Percentiles rank a stretch among this genome's conserved stretches.
phyloP scores from a whole-genome alignment of 345 rosid genomes.

The Bruguiera sexangula region DNA sequence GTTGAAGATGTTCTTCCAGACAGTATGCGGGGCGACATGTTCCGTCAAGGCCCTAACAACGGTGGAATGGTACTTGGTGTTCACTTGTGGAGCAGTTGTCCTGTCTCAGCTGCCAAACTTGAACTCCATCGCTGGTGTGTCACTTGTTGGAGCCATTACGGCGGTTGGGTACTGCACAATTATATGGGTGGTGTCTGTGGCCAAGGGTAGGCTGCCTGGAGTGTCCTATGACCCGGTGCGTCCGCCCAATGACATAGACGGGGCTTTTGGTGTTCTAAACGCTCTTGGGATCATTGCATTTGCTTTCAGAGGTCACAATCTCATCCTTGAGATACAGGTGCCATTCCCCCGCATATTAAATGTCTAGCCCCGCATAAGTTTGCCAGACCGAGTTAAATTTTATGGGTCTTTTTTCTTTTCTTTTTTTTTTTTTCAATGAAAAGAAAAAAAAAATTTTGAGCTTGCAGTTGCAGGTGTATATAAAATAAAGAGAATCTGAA shows the following conservation, averaged over 20 bases:
- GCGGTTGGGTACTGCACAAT: constrained; percentile 36
- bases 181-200: constrained; percentile 36
- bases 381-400: too few relatives aligned
- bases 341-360: too few relatives aligned
- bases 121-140: constrained; percentile 37
- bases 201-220: constrained; percentile 25
- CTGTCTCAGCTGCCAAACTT: constrained; percentile 50
- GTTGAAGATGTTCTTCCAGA: constrained; percentile 29
- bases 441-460: too few relatives aligned
- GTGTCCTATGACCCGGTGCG: constrained; percentile 33
- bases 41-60: constrained; percentile 14
- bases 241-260: background rate
- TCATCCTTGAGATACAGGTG: constrained; percentile 47
- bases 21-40: constrained; percentile 24
- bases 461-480: too few relatives aligned
- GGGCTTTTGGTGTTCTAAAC: constrained; percentile 25
- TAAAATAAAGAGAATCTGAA: too few relatives aligned
- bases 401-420: too few relatives aligned
- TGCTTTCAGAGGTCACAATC: constrained; percentile 51
- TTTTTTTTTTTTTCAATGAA: too few relatives aligned
- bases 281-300: constrained; percentile 41
- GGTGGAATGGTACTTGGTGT: constrained; percentile 40
- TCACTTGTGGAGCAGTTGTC: constrained; percentile 32
- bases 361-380: too few relatives aligned
- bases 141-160: constrained; percentile 33